phyloP scores from a whole-genome alignment of 177 flowering plant genomes.

The Vitis hybrid region DNA sequence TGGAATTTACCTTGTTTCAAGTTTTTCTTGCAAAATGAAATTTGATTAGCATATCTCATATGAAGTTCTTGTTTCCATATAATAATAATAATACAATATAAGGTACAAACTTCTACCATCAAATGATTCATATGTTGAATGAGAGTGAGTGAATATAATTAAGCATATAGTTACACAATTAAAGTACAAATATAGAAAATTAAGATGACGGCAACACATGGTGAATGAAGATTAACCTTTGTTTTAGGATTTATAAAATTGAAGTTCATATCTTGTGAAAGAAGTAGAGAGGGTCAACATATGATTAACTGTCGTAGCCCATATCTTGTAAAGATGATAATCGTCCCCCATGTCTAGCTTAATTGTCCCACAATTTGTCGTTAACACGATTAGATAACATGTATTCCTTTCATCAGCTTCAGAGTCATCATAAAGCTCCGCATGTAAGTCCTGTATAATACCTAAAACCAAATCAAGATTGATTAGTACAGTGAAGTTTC shows the following conservation, averaged over 20 bases:
- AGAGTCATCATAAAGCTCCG: conserved; percentile 57
- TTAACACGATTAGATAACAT: conserved; percentile 55
- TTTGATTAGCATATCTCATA: no score
- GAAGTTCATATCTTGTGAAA: conserved; percentile 55
- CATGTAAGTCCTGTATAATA: conserved; percentile 55
- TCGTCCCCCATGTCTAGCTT: conserved; percentile 83
- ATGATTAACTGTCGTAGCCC: conserved; percentile 71
- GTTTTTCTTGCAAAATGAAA: no score
- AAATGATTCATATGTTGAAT: neutral
- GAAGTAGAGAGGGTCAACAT: conserved; percentile 72
- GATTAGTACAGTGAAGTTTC: neutral
- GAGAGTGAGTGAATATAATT: neutral
- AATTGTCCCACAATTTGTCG: conserved; percentile 57
- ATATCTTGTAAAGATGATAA: conserved; percentile 51
- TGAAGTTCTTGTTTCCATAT: no score
- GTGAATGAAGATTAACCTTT: no score
- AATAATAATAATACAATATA: no score
- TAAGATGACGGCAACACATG: no score
- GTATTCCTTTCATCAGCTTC: conserved; percentile 33
- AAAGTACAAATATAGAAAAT: conserved; percentile 1
- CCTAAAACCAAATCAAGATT: conserved; percentile 35
- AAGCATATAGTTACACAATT: neutral
- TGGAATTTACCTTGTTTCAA: no score
- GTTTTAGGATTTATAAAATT: conserved; percentile 37
- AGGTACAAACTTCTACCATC: neutral